Percentiles rank a stretch among this genome's conserved stretches.
phyloP scores from a whole-genome alignment of 805 yeast genomes.

The Cyberlindnera saturnus region DNA sequence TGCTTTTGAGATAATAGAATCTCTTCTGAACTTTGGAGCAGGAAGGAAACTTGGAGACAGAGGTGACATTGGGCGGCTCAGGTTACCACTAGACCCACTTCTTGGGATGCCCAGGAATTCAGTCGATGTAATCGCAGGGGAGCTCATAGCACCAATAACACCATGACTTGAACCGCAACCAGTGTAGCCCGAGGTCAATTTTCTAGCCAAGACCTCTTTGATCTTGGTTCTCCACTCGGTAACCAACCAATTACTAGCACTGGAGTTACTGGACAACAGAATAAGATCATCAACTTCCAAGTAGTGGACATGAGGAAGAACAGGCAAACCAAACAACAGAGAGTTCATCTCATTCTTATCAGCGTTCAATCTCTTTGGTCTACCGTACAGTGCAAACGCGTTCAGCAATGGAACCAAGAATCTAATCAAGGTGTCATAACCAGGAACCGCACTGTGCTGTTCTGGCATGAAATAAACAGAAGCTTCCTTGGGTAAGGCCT shows the following conservation, averaged over 20 bases:
- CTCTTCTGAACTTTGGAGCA: conserved; percentile 26
- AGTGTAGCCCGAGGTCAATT: conserved; percentile 54
- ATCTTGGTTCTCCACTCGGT: conserved; percentile 55
- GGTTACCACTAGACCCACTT: conserved; percentile 9
- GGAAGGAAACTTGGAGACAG: conserved; percentile 32
- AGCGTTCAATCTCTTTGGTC: conserved; percentile 71
- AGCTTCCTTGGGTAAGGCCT: conserved; percentile 46
- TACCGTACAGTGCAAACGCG: conserved; percentile 72
- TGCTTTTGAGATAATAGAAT: conserved; percentile 17
- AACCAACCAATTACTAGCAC: conserved; percentile 44
- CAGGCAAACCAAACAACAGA: conserved; percentile 75
- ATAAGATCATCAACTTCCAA: conserved; percentile 57
- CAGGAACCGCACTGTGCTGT: conserved; percentile 74
- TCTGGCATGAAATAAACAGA: conserved; percentile 80
- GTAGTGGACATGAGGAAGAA: conserved; percentile 71
- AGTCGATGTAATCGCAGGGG: conserved; percentile 37
- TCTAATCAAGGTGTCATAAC: conserved; percentile 79
- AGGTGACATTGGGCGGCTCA: conserved; percentile 26
- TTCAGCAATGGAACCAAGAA: conserved; percentile 72
- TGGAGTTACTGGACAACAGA: conserved; percentile 31
- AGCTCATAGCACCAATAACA: conserved; percentile 49
- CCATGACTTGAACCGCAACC: conserved; percentile 76
- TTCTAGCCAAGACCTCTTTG: conserved; percentile 48
- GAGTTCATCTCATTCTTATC: conserved; percentile 63
- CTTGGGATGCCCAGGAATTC: conserved; percentile 25